These are phyloP conservation scores for Pichia nanzhaoensis DNA, from an alignment of 805 yeast genomes.

Conservation along the genomic window DNA sequence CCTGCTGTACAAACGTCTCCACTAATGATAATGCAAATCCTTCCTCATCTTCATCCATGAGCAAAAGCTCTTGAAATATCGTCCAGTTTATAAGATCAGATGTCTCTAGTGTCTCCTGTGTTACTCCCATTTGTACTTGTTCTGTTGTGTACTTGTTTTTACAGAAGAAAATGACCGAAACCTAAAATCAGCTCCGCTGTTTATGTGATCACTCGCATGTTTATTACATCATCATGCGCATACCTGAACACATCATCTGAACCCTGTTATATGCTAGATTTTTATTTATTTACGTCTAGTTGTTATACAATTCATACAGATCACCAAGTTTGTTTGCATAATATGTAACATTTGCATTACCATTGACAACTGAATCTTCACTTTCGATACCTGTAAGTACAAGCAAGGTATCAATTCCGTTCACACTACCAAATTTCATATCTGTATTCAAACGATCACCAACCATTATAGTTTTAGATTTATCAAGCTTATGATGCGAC, in stretches of 20 bases:
- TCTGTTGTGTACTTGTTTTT: no score
- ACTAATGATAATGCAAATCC: constrained; percentile 78
- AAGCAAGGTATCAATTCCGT: constrained; percentile 79
- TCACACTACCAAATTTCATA: constrained; percentile 82
- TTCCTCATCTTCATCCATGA: constrained; percentile 96
- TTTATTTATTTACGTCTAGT: background rate
- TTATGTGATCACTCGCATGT: no score
- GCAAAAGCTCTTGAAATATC: constrained; percentile 78
- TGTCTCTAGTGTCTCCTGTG: constrained; percentile 30
- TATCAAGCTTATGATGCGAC: constrained; percentile 52
- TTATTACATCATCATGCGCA: no score
- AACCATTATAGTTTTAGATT: constrained; percentile 72
- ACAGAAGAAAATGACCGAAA: no score
- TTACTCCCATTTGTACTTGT: constrained; percentile 22
- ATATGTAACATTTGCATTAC: constrained; percentile 48
- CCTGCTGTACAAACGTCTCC: constrained; percentile 84
- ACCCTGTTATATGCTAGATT: background rate
- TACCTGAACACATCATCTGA: background rate
- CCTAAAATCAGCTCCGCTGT: no score
- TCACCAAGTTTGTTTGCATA: constrained; percentile 74
- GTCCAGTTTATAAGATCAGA: constrained; percentile 80
- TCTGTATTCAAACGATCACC: constrained; percentile 96
- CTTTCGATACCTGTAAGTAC: constrained; percentile 91
- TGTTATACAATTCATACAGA: constrained; percentile 44
- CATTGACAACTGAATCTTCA: constrained; percentile 48